Evolutionary conservation across 2,329 filamentous ascomycete species (phyloP).

Genomic region (Trichoderma asperellum): DNA sequence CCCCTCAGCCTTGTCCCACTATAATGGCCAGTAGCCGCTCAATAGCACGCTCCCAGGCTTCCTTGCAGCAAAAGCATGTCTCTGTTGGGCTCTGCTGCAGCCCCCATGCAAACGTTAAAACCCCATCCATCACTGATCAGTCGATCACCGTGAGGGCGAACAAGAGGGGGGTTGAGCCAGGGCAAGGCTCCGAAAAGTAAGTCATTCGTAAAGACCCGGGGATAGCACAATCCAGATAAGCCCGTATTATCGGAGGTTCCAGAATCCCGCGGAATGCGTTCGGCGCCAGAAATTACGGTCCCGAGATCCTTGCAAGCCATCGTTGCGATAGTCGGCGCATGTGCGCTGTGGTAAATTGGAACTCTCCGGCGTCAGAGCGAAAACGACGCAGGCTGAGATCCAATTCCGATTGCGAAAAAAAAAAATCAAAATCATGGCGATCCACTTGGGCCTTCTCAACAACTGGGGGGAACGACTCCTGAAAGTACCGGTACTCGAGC

Average conservation of each 20-base stretch:
- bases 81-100: slow-evolving; percentile 20
- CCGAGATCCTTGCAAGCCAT: slow-evolving; percentile 11
- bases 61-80: slow-evolving; percentile 5
- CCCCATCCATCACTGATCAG: background rate
- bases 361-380: slow-evolving; percentile 8
- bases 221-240: slow-evolving; percentile 15
- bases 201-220: background rate
- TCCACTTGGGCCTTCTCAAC: slow-evolving; percentile 29
- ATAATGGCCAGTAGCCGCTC: background rate
- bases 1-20: slow-evolving; percentile 27
- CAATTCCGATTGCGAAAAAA: background rate
- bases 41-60: slow-evolving; percentile 9
- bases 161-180: background rate
- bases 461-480: slow-evolving; percentile 19
- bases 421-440: slow-evolving; percentile 17
- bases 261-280: slow-evolving; percentile 17
- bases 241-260: slow-evolving; percentile 3
- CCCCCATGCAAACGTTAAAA: background rate
- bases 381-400: background rate
- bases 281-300: slow-evolving; percentile 9
- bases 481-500: slow-evolving; percentile 25
- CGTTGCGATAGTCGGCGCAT: slow-evolving; percentile 3
- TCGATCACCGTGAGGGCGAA: background rate
- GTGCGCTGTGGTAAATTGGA: background rate
- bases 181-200: background rate